phyloP scores from a whole-genome alignment of 2,329 filamentous ascomycete species.

The Fusarium stilboides region DNA sequence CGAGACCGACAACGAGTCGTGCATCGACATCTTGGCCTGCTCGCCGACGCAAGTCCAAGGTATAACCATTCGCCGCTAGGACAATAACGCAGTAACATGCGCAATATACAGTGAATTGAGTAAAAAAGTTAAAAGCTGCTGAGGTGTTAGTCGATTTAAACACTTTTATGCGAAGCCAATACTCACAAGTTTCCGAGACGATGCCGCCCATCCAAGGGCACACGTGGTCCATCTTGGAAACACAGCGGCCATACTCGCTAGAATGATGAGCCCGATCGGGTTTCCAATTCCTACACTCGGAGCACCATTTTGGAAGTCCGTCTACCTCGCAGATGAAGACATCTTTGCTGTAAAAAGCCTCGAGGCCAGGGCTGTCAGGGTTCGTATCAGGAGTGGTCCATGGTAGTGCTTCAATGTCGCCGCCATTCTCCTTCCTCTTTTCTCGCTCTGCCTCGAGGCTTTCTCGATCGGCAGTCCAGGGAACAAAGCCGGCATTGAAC shows the following conservation, averaged over 20 bases:
- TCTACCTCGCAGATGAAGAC: constrained; percentile 87
- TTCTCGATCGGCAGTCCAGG: constrained; percentile 64
- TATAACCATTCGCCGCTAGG: constrained; percentile 75
- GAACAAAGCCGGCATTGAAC: constrained; percentile 80
- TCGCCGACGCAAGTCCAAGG: constrained; percentile 68
- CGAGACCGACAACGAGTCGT: constrained; percentile 77
- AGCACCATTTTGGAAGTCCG: constrained; percentile 90
- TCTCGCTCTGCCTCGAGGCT: constrained; percentile 52
- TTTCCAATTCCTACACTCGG: constrained; percentile 88
- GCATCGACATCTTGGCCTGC: constrained; percentile 64
- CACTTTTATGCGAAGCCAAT: not conserved
- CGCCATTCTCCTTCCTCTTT: constrained; percentile 41
- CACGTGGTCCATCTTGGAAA: constrained; percentile 93
- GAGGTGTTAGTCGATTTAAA: constrained; percentile 3
- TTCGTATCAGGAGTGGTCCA: constrained; percentile 61
- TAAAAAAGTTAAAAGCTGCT: constrained; percentile 88
- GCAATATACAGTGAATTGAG: constrained; percentile 86
- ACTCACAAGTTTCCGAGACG: constrained; percentile 82
- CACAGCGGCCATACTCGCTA: constrained; percentile 84
- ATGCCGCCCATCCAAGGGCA: constrained; percentile 98
- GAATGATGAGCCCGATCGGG: constrained; percentile 91
- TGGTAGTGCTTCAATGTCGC: constrained; percentile 50
- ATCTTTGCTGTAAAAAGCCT: constrained; percentile 85
- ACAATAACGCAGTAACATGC: constrained; percentile 76
- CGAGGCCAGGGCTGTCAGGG: constrained; percentile 77